Conservation (phyloP, 2,329 filamentous ascomycete species). For the Colletotrichum eleusines region DNA sequence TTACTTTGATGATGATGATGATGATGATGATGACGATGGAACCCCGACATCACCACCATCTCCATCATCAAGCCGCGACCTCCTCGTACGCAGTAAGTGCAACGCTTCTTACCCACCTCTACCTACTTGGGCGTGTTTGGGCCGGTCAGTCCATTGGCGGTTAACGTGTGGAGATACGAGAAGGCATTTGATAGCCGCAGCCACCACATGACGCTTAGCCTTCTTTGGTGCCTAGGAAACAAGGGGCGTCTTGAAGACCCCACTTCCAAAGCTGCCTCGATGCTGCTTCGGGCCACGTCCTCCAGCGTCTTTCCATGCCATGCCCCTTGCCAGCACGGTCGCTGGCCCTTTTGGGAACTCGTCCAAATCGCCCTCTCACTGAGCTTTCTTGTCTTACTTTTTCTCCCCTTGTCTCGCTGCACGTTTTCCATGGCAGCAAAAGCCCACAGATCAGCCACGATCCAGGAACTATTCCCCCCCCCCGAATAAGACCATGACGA, state of each 20-base stretch:
- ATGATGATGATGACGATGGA: neutral
- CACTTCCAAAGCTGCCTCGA: slow-evolving; percentile 22
- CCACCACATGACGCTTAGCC: slow-evolving; percentile 29
- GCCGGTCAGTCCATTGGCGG: too few species aligned
- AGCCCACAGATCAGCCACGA: slow-evolving; percentile 2
- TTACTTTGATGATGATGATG: too few species aligned
- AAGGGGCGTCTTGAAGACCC: slow-evolving; percentile 21
- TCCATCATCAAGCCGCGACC: slow-evolving; percentile 25
- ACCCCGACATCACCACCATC: neutral
- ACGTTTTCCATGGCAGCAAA: slow-evolving; percentile 4
- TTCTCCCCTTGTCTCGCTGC: slow-evolving; percentile 1
- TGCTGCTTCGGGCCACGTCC: slow-evolving; percentile 34
- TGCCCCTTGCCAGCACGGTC: slow-evolving; percentile 21
- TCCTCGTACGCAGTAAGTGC: slow-evolving; percentile 7
- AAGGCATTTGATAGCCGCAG: slow-evolving; percentile 26
- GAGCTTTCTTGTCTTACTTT: slow-evolving; percentile 17
- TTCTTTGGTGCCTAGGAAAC: slow-evolving; percentile 33
- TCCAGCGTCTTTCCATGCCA: slow-evolving; percentile 30
- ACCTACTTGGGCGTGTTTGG: too few species aligned
- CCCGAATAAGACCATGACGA: neutral
- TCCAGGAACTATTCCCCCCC: neutral
- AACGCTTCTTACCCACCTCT: slow-evolving; percentile 4
- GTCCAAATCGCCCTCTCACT: slow-evolving; percentile 9
- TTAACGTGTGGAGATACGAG: slow-evolving; percentile 24
- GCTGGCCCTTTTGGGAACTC: slow-evolving; percentile 22